phyloP scores from a whole-genome alignment of 1,284 basidiomycete genomes.

The Boletellus sp. region DNA sequence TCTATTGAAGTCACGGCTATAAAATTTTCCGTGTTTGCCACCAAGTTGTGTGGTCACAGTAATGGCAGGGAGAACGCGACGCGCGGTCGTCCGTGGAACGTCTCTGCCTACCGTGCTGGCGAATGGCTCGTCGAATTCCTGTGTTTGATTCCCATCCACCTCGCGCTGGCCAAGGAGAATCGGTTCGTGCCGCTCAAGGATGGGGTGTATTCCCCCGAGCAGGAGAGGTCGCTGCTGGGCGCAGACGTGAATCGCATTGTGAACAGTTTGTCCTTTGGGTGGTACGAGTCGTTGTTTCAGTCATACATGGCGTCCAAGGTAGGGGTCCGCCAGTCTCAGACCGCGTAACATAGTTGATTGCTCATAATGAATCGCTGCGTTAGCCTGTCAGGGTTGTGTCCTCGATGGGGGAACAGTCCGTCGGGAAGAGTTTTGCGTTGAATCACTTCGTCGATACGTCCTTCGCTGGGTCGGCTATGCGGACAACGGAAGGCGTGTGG shows the following conservation, averaged over 20 bases:
- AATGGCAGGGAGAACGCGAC: neutral
- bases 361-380: neutral
- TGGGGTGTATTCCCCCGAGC: slow-evolving; percentile 46
- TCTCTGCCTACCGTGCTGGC: slow-evolving; percentile 45
- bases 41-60: slow-evolving; percentile 15
- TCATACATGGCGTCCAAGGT: slow-evolving; percentile 60
- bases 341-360: neutral
- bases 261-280: slow-evolving; percentile 54
- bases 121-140: slow-evolving; percentile 62
- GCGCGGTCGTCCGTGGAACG: slow-evolving; percentile 17
- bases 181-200: slow-evolving; percentile 59
- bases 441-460: slow-evolving; percentile 64
- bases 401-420: slow-evolving; percentile 67
- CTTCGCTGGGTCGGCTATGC: slow-evolving; percentile 64
- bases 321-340: neutral
- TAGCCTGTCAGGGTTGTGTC: slow-evolving; percentile 62
- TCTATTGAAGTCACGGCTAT: slow-evolving; percentile 29
- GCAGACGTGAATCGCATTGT: slow-evolving; percentile 58
- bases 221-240: slow-evolving; percentile 53
- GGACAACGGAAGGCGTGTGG: slow-evolving; percentile 66
- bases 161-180: slow-evolving; percentile 56
- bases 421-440: slow-evolving; percentile 58
- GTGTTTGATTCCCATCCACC: slow-evolving; percentile 62
- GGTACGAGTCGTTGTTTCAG: slow-evolving; percentile 63
- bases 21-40: slow-evolving; percentile 19